A percentile compares a stretch with the other conserved stretches of the same genome.
phyloP scores from a whole-genome alignment of 2,329 filamentous ascomycete species.

The Neofusicoccum kwambonambiense region DNA sequence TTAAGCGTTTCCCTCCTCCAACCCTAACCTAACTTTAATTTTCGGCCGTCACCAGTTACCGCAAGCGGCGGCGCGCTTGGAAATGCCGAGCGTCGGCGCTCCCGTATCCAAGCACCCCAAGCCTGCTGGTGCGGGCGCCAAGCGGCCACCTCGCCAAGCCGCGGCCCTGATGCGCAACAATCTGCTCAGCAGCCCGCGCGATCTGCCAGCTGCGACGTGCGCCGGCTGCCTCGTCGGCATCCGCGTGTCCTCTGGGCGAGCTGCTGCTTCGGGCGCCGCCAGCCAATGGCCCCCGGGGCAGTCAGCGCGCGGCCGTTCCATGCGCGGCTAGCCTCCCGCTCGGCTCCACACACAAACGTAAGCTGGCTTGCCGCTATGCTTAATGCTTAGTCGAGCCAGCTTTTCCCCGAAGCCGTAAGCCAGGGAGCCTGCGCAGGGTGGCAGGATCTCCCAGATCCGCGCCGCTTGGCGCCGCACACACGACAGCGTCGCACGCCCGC shows the following conservation, averaged over 20 bases:
- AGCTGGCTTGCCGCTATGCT: conserved; percentile 11
- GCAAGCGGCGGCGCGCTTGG: neutral
- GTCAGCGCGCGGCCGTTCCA: neutral
- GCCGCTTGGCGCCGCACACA: neutral
- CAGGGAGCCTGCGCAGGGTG: neutral
- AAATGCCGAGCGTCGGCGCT: neutral
- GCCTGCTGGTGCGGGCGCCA: neutral
- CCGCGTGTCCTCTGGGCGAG: neutral
- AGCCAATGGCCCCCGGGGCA: neutral
- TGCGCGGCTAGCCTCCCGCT: conserved; percentile 1
- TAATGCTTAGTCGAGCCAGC: conserved; percentile 17
- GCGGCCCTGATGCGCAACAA: neutral
- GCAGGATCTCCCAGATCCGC: conserved; percentile 7
- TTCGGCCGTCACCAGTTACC: neutral
- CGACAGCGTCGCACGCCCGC: neutral
- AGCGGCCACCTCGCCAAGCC: neutral
- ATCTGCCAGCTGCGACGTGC: too few species aligned
- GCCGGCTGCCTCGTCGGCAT: neutral
- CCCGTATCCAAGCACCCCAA: conserved; percentile 4
- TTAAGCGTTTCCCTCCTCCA: conserved; percentile 5
- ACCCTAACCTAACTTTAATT: conserved; percentile 18
- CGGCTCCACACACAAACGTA: conserved; percentile 2
- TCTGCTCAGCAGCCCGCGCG: neutral
- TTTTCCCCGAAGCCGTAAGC: neutral
- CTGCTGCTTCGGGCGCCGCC: neutral